Percentiles rank a stretch among this genome's conserved stretches.
Evolutionary conservation across 495 filamentous ascomycete genomes (phyloP).

Genomic region (Venustampulla echinocandica): DNA sequence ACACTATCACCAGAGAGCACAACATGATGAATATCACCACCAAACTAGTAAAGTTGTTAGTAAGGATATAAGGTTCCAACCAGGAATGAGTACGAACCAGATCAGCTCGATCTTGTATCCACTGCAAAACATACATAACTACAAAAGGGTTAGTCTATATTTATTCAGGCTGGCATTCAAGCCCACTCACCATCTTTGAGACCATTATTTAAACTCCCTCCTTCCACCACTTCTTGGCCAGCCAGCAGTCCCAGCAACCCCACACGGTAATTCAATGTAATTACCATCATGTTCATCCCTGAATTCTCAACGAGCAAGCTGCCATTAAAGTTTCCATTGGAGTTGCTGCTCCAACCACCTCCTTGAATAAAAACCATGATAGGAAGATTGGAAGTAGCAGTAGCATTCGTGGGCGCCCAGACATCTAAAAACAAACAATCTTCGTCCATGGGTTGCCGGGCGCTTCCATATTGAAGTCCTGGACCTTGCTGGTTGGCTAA

Average conservation of each 20-base stretch:
- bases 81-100: conserved; percentile 28
- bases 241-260: conserved; percentile 68
- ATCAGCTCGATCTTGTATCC: conserved; percentile 56
- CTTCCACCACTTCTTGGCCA: conserved; percentile 43
- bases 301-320: conserved; percentile 52
- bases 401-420: conserved; percentile 28
- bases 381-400: conserved; percentile 36
- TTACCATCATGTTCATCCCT: conserved; percentile 51
- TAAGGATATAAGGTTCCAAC: neutral
- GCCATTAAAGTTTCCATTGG: conserved; percentile 62
- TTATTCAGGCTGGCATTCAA: conserved; percentile 39
- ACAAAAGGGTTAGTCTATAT: neutral
- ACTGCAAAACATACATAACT: conserved; percentile 36
- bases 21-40: conserved; percentile 61
- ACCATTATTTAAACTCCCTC: conserved; percentile 58
- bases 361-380: conserved; percentile 55
- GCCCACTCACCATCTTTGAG: conserved; percentile 61
- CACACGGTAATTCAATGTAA: conserved; percentile 69
- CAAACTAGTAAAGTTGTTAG: conserved; percentile 42
- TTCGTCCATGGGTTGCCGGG: conserved; percentile 38
- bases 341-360: conserved; percentile 51
- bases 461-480: conserved; percentile 9
- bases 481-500: conserved; percentile 9
- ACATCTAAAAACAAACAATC: conserved; percentile 42
- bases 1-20: conserved; percentile 63